phyloP scores from a whole-genome alignment of 345 rosid genomes.

The Theobroma cacao region DNA sequence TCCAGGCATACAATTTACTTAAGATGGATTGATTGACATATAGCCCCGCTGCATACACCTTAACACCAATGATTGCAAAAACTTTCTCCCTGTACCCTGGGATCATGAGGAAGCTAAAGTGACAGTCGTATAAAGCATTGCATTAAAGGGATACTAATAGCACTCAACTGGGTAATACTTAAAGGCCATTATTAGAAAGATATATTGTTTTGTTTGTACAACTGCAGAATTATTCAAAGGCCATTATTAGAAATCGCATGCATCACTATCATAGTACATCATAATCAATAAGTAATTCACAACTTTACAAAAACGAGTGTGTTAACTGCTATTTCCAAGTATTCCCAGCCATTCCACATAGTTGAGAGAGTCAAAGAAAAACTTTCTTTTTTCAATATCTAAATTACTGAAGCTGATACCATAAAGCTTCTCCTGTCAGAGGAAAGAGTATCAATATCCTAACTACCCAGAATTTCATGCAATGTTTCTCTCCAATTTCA shows the following conservation, averaged over 20 bases:
- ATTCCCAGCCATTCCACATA: background rate
- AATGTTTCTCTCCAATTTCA: background rate
- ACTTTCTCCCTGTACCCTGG: slow-evolving; percentile 89
- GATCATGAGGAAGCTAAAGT: slow-evolving; percentile 11
- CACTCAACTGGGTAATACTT: background rate
- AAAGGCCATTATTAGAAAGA: too few relatives aligned
- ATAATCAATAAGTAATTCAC: background rate
- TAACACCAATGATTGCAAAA: slow-evolving; percentile 78
- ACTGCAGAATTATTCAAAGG: too few relatives aligned
- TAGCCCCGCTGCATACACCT: slow-evolving; percentile 86
- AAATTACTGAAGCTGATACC: background rate
- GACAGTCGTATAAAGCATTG: background rate
- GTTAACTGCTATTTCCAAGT: background rate
- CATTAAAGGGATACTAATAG: background rate
- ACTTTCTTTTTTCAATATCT: background rate
- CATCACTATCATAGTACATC: background rate
- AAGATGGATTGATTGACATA: slow-evolving; percentile 51
- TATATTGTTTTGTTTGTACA: too few relatives aligned
- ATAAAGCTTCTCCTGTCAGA: background rate
- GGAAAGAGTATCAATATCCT: background rate
- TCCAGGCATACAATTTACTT: slow-evolving; percentile 46
- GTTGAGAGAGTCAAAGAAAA: background rate
- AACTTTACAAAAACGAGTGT: background rate
- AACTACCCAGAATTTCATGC: background rate
- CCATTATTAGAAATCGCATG: background rate